Percentiles rank a stretch among this genome's conserved stretches.
Conservation (phyloP, 1,139 yeast genomes). For the Zygotorulaspora mrakii region DNA sequence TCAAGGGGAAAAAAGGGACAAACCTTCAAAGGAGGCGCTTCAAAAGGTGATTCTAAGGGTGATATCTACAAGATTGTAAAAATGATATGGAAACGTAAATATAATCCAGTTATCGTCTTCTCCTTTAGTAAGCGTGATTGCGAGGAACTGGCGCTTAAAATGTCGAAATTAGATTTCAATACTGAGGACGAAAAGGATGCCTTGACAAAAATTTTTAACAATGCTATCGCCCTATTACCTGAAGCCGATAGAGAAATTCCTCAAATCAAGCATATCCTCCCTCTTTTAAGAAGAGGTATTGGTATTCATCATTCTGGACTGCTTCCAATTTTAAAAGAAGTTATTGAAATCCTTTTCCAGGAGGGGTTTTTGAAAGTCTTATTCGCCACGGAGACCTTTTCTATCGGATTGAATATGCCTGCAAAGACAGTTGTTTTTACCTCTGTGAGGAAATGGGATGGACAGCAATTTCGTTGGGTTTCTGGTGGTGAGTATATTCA, state of each 20-base stretch:
- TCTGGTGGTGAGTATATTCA: constrained; percentile 99
- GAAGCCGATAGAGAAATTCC: constrained; percentile 90
- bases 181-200: constrained; percentile 89
- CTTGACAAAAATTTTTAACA: constrained; percentile 78
- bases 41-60: constrained; percentile 70
- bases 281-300: constrained; percentile 86
- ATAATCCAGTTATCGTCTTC: constrained; percentile 96
- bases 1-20: constrained; percentile 74
- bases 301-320: constrained; percentile 98
- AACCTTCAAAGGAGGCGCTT: constrained; percentile 77
- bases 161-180: constrained; percentile 93
- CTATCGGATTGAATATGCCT: constrained; percentile 97
- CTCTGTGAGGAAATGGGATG: constrained; percentile 97
- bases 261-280: constrained; percentile 86
- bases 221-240: constrained; percentile 82
- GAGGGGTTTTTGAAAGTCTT: constrained; percentile 92
- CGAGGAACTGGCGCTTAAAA: constrained; percentile 86
- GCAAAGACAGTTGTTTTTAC: constrained; percentile 98
- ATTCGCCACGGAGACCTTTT: constrained; percentile 97
- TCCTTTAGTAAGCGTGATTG: constrained; percentile 96
- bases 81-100: constrained; percentile 94
- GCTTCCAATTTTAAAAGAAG: constrained; percentile 91
- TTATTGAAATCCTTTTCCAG: constrained; percentile 93
- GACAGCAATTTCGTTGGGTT: constrained; percentile 95
- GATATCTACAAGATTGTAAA: constrained; percentile 96